These are phyloP conservation scores for Penicillium bovifimosum DNA, from an alignment of 495 filamentous ascomycete species.

Conservation along the genomic window DNA sequence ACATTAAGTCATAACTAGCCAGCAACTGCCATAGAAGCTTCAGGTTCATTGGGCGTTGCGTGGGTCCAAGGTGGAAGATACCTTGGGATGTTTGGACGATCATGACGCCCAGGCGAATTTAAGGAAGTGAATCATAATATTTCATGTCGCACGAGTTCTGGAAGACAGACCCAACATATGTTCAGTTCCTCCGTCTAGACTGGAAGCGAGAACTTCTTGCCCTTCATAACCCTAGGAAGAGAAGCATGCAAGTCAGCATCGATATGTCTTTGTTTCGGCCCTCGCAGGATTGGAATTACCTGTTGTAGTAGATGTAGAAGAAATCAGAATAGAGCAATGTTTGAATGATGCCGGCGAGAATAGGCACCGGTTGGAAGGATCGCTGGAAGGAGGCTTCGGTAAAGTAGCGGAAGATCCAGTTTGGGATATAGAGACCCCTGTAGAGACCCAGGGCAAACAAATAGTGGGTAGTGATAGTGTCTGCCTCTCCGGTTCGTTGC, in stretches of 20 bases:
- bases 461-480: constrained; percentile 97
- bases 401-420: constrained; percentile 91
- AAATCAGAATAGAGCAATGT: constrained; percentile 96
- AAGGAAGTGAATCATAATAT: neutral
- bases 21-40: neutral
- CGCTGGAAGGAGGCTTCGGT: constrained; percentile 49
- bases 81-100: neutral
- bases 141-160: neutral
- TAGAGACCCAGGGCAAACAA: constrained; percentile 92
- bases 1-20: constrained; percentile 17
- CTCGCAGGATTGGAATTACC: constrained; percentile 44
- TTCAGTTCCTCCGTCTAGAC: constrained; percentile 46
- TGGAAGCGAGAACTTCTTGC: constrained; percentile 81
- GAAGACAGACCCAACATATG: neutral
- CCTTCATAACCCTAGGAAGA: constrained; percentile 64
- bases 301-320: constrained; percentile 99
- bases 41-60: neutral
- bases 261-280: neutral
- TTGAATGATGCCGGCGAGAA: constrained; percentile 83
- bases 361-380: constrained; percentile 72
- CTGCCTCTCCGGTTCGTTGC: constrained; percentile 93
- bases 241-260: neutral
- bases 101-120: constrained; percentile 1
- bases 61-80: neutral
- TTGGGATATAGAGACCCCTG: constrained; percentile 92